A percentile compares a stretch with the other conserved stretches of the same genome.
These are phyloP conservation scores for Pestalotiopsis sp. DNA, from an alignment of 2,329 filamentous ascomycete species.

Conservation along the genomic window DNA sequence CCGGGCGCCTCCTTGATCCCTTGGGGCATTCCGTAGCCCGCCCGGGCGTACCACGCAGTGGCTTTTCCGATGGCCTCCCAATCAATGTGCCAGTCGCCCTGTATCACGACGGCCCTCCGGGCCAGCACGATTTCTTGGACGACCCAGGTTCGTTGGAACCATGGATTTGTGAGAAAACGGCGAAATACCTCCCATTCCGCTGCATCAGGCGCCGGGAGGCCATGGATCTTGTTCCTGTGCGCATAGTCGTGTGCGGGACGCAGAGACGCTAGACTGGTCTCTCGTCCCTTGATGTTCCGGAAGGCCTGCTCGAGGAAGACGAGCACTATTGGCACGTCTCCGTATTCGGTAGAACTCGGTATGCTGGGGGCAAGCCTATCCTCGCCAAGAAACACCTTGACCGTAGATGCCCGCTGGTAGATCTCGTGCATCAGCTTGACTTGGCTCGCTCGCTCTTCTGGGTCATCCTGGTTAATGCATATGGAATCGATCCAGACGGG, in stretches of 20 bases:
- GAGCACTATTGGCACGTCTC: slow-evolving; percentile 1
- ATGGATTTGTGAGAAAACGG: slow-evolving; percentile 12
- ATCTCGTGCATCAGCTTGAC: slow-evolving; percentile 24
- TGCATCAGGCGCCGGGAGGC: not conserved
- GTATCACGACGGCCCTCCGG: slow-evolving; percentile 11
- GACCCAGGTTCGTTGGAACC: slow-evolving; percentile 21
- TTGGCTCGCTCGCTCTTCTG: slow-evolving; percentile 20
- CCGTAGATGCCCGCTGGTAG: slow-evolving; percentile 18
- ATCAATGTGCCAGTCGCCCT: slow-evolving; percentile 14
- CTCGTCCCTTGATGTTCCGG: not conserved
- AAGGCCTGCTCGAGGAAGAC: slow-evolving; percentile 4
- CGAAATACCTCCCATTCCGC: not conserved
- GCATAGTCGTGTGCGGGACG: not conserved
- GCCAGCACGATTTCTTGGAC: slow-evolving; percentile 20
- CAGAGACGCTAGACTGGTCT: not conserved
- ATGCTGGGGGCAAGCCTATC: not conserved
- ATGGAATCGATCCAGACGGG: slow-evolving; percentile 22
- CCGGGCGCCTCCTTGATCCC: not conserved
- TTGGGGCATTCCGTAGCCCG: not conserved
- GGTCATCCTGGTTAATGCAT: slow-evolving; percentile 24
- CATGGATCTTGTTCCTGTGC: not conserved
- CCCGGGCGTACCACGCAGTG: not conserved
- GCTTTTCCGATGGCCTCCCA: slow-evolving; percentile 14
- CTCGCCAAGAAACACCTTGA: slow-evolving; percentile 23
- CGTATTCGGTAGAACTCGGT: not conserved